Conservation (phyloP, 176 grass and related monocot genomes). For the Eleusine coracana region DNA sequence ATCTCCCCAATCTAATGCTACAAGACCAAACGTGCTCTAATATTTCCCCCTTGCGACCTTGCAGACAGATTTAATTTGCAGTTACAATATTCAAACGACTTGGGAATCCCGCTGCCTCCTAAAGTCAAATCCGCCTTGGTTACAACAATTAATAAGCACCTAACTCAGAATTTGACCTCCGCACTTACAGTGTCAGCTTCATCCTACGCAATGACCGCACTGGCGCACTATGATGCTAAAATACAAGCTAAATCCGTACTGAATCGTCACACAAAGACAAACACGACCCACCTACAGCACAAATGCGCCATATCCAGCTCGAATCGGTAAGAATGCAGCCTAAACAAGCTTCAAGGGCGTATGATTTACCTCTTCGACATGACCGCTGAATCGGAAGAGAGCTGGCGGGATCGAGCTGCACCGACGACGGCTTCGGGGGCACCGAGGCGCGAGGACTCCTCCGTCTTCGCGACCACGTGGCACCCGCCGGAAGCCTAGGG, state of each 20-base stretch:
- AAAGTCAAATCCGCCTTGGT: background rate
- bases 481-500: constrained; percentile 39
- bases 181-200: background rate
- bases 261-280: background rate
- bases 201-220: background rate
- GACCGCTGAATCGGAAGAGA: background rate
- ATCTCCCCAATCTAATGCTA: background rate
- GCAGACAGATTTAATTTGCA: constrained; percentile 15
- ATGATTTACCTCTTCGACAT: constrained; percentile 40
- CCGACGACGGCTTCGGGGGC: constrained; percentile 9
- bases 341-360: background rate
- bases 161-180: constrained; percentile 14
- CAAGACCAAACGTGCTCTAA: background rate
- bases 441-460: constrained; percentile 17
- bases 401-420: constrained; percentile 20
- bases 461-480: constrained; percentile 12
- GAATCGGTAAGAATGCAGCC: background rate
- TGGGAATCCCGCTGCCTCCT: background rate
- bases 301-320: background rate
- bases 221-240: background rate
- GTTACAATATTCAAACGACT: background rate
- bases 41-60: background rate
- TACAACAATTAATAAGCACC: background rate
- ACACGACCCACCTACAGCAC: background rate
- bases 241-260: constrained; percentile 32